A percentile compares a stretch with the other conserved stretches of the same genome.
These are phyloP conservation scores for Penicillium psychrofluorescens DNA, from an alignment of 495 filamentous ascomycete genomes.

Conservation along the genomic window DNA sequence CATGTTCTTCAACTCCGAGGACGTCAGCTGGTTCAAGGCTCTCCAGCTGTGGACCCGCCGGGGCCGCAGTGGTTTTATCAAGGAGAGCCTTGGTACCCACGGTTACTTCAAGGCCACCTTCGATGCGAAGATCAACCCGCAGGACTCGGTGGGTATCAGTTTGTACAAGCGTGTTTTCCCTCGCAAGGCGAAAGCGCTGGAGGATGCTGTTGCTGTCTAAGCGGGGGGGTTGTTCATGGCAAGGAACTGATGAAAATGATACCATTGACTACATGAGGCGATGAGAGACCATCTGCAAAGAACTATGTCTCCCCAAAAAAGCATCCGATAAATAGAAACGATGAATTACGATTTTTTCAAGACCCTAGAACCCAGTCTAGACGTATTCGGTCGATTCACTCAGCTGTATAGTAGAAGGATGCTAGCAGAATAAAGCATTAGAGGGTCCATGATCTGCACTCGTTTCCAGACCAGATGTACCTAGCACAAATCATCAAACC, in stretches of 20 bases:
- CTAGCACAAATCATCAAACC: slow-evolving; percentile 4
- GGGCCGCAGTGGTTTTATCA: slow-evolving; percentile 80
- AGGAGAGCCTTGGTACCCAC: slow-evolving; percentile 91
- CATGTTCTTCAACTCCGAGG: slow-evolving; percentile 98
- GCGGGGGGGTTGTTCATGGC: not conserved
- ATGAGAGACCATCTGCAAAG: slow-evolving; percentile 11
- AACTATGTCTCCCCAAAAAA: too few species aligned
- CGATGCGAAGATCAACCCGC: slow-evolving; percentile 88
- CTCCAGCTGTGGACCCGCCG: slow-evolving; percentile 89
- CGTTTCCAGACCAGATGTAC: slow-evolving; percentile 1
- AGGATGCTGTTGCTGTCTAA: slow-evolving; percentile 21
- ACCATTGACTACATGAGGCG: slow-evolving; percentile 22
- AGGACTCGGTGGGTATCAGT: slow-evolving; percentile 87
- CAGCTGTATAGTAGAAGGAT: not conserved
- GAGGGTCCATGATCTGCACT: not conserved
- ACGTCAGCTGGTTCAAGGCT: slow-evolving; percentile 94
- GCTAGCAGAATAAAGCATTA: not conserved
- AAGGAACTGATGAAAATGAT: slow-evolving; percentile 10
- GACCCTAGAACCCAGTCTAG: too few species aligned
- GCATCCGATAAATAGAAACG: slow-evolving; percentile 3
- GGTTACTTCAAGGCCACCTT: slow-evolving; percentile 99
- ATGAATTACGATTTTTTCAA: slow-evolving; percentile 29
- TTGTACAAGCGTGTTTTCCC: slow-evolving; percentile 93
- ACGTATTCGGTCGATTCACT: too few species aligned
- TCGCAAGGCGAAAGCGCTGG: slow-evolving; percentile 52